phyloP scores from a whole-genome alignment of 768 basidiomycete genomes.

The Suillus fuscotomentosus region DNA sequence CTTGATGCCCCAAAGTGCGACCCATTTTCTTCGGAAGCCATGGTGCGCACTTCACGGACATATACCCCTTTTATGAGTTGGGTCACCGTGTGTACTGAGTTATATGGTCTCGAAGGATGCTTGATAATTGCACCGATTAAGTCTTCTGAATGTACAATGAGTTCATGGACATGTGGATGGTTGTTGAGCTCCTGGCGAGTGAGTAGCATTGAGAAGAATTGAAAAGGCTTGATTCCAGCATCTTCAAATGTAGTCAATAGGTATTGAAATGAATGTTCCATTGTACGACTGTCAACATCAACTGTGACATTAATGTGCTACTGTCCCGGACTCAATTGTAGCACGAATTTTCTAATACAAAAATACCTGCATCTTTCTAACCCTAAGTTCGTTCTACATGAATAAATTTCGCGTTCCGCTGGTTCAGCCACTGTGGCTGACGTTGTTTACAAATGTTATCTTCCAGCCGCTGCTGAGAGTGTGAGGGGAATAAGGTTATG shows the following conservation, averaged over 20 bases:
- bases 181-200: neutral
- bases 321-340: no score
- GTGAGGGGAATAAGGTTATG: no score
- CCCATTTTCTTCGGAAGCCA: slow-evolving; percentile 8
- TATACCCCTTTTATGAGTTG: neutral
- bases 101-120: neutral
- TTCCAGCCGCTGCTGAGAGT: no score
- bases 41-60: neutral
- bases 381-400: no score
- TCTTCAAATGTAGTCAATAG: slow-evolving; percentile 18
- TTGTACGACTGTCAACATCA: neutral
- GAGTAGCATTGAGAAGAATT: neutral
- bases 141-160: neutral
- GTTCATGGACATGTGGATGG: neutral
- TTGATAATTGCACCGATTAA: neutral
- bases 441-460: no score
- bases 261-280: neutral
- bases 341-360: no score
- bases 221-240: slow-evolving; percentile 18
- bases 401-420: no score
- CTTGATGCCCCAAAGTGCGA: slow-evolving; percentile 12
- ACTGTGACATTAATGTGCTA: no score
- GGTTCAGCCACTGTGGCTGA: no score
- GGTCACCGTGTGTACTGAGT: no score
- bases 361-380: neutral